phyloP scores from a whole-genome alignment of 2,329 filamentous ascomycete genomes.

The Dactylellina drechsleri region DNA sequence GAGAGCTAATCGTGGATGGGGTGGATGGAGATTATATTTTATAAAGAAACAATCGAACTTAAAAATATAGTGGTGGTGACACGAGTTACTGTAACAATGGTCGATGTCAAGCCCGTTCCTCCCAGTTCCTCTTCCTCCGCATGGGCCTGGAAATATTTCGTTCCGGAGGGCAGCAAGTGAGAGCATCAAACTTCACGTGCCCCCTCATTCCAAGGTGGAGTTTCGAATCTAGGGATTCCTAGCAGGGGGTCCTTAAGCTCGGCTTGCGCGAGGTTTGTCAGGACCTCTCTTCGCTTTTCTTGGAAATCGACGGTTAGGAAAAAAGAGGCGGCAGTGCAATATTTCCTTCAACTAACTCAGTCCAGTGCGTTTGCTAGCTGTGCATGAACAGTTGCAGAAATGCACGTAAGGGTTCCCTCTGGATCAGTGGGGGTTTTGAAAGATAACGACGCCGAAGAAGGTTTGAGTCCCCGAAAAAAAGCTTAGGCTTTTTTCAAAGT shows the following conservation, averaged over 20 bases:
- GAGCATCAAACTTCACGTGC: conserved; percentile 48
- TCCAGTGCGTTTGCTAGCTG: conserved; percentile 24
- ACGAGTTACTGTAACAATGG: conserved; percentile 26
- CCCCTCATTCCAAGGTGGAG: conserved; percentile 40
- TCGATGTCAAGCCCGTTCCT: conserved; percentile 52
- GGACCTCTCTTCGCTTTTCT: conserved; percentile 6
- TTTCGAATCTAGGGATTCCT: conserved; percentile 52
- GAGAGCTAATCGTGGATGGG: conserved; percentile 12
- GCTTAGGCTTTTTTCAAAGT: conserved; percentile 19
- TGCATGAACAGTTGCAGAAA: conserved; percentile 43
- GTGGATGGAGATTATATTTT: conserved; percentile 40
- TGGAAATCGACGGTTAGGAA: conserved; percentile 41
- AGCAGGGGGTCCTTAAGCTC: conserved; percentile 45
- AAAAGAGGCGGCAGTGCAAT: conserved; percentile 28
- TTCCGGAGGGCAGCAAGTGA: conserved; percentile 40
- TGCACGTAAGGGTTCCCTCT: conserved; percentile 24
- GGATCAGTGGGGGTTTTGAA: conserved; percentile 40
- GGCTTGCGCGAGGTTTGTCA: conserved; percentile 28
- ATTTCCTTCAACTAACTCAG: neutral
- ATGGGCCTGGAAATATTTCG: conserved; percentile 50
- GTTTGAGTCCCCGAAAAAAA: conserved; percentile 13
- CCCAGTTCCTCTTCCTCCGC: conserved; percentile 27
- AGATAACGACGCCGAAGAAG: conserved; percentile 37
- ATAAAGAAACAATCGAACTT: conserved; percentile 28
- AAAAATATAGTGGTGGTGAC: neutral